Evolutionary conservation across 164 flowering plant genomes (phyloP).

Genomic region (Taxillus chinensis): DNA sequence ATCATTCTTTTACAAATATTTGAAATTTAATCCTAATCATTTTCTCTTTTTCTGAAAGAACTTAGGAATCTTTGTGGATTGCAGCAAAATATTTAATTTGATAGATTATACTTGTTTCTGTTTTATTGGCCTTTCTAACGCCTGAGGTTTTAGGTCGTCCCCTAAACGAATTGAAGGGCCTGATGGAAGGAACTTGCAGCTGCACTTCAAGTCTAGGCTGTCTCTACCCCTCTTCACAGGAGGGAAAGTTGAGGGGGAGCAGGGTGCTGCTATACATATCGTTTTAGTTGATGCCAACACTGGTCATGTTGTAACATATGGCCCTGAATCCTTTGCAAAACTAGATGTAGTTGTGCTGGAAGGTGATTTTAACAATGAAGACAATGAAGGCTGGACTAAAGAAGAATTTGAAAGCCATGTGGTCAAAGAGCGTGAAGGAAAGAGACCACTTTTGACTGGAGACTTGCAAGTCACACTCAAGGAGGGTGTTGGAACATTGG

Average conservation of each 20-base stretch:
- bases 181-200: constrained; percentile 51
- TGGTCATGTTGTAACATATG: constrained; percentile 44
- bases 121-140: neutral
- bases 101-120: no score
- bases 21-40: no score
- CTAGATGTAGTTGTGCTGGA: constrained; percentile 67
- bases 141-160: constrained; percentile 34
- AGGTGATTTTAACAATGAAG: constrained; percentile 76
- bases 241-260: constrained; percentile 68
- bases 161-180: constrained; percentile 61
- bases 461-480: constrained; percentile 62
- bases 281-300: constrained; percentile 49
- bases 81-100: no score
- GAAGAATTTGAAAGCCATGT: constrained; percentile 75
- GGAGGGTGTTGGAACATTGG: constrained; percentile 75
- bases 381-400: constrained; percentile 63
- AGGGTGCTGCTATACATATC: constrained; percentile 61
- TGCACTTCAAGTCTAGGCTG: constrained; percentile 47
- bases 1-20: no score
- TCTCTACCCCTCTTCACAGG: constrained; percentile 71
- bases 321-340: constrained; percentile 47
- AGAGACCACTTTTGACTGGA: constrained; percentile 68
- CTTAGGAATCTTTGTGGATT: no score
- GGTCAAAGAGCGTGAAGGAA: constrained; percentile 76
- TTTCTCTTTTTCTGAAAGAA: no score